Conservation (phyloP, 2,329 filamentous ascomycete species). For the Penicillium sp. region DNA sequence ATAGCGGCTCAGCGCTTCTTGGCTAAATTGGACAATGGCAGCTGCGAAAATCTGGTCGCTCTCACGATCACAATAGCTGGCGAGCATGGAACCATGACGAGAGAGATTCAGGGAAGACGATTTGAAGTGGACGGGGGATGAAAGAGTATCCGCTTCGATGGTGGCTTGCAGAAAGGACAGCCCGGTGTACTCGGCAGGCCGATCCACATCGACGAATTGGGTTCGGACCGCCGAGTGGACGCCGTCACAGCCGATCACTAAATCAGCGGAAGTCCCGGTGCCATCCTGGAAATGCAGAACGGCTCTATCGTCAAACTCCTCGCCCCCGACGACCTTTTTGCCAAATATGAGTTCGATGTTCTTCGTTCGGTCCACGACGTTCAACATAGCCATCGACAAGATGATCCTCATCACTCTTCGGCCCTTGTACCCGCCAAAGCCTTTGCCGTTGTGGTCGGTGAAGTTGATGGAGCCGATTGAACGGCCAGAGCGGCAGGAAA, state of each 20-base stretch:
- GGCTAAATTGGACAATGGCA: constrained; percentile 40
- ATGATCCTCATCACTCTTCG: constrained; percentile 45
- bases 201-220: constrained; percentile 38
- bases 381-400: constrained; percentile 44
- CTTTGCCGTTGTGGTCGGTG: constrained; percentile 36
- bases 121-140: constrained; percentile 38
- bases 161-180: constrained; percentile 43
- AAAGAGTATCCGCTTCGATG: constrained; percentile 25
- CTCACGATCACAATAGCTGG: constrained; percentile 41
- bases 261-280: constrained; percentile 32
- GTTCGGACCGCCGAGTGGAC: constrained; percentile 43
- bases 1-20: constrained; percentile 27
- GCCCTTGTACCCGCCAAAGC: constrained; percentile 44
- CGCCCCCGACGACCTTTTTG: constrained; percentile 40
- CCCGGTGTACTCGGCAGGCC: constrained; percentile 42
- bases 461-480: constrained; percentile 43
- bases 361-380: constrained; percentile 35
- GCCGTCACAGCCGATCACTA: constrained; percentile 45
- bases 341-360: constrained; percentile 45
- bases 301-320: constrained; percentile 35
- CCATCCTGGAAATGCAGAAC: constrained; percentile 43
- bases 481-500: constrained; percentile 42
- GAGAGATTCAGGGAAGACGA: constrained; percentile 43
- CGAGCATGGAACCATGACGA: constrained; percentile 40
- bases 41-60: constrained; percentile 42